These are phyloP conservation scores for Ophiocytium majus DNA, from an alignment of 352 stramenopile genomes.

Conservation along the genomic window DNA sequence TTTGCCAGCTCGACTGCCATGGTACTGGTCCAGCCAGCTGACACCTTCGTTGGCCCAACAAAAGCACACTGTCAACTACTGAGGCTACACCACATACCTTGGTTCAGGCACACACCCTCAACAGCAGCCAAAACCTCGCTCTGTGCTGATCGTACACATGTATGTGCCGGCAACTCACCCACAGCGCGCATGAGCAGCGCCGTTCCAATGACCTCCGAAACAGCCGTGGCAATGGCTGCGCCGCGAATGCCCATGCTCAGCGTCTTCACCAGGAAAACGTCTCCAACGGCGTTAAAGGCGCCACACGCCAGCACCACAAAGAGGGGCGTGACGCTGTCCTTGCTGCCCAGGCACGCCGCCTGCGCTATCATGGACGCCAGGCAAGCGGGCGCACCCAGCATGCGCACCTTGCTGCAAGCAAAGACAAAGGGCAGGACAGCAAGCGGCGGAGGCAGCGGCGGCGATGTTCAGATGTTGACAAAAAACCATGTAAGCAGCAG, in stretches of 20 bases:
- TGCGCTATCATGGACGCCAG: constrained; percentile 65
- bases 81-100: too few relatives aligned
- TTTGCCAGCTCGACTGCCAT: too few relatives aligned
- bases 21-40: too few relatives aligned
- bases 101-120: too few relatives aligned
- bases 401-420: constrained; percentile 57
- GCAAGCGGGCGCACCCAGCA: constrained; percentile 65
- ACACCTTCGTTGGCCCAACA: too few relatives aligned
- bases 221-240: constrained; percentile 53
- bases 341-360: constrained; percentile 64
- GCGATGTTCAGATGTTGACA: too few relatives aligned
- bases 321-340: constrained; percentile 68
- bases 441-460: too few relatives aligned
- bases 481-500: too few relatives aligned
- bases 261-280: constrained; percentile 62
- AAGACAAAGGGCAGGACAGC: not conserved
- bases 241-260: constrained; percentile 51
- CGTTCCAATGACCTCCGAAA: constrained; percentile 57
- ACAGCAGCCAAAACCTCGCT: too few relatives aligned
- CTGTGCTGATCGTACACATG: not conserved
- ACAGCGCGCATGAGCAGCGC: constrained; percentile 35
- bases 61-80: too few relatives aligned
- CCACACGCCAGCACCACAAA: constrained; percentile 63
- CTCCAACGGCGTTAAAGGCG: constrained; percentile 65
- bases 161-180: constrained; percentile 39